Conservation (phyloP, 108 stramenopile genomes). For the Nitzschia sp. region DNA sequence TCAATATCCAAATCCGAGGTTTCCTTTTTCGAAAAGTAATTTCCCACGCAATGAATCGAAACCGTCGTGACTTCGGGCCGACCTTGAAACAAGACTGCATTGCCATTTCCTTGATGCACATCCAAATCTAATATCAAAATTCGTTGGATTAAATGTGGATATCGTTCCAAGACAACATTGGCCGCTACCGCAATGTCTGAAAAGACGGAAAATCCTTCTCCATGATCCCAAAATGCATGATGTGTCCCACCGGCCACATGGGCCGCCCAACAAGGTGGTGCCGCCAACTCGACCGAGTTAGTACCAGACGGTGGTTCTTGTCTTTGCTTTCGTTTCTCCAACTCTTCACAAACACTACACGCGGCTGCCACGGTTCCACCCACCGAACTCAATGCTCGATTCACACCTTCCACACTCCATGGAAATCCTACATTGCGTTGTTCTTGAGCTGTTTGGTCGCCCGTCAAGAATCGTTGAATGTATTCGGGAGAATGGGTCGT, state of each 20-base stretch:
- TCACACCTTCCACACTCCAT: conserved; percentile 80
- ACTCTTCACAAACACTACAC: conserved; percentile 53
- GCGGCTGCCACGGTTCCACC: conserved; percentile 92
- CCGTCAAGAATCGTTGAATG: conserved; percentile 74
- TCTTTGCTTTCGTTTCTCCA: conserved; percentile 3
- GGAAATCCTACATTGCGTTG: conserved; percentile 93
- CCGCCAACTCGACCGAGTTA: too few relatives aligned
- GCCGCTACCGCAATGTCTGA: conserved; percentile 91
- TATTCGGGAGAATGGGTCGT: conserved; percentile 84
- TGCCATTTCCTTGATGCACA: conserved; percentile 95
- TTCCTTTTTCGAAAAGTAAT: conserved; percentile 85
- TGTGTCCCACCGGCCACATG: conserved; percentile 96
- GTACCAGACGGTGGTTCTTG: neutral
- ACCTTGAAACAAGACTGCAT: conserved; percentile 78
- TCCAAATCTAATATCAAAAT: conserved; percentile 90
- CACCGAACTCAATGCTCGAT: conserved; percentile 77
- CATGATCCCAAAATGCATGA: conserved; percentile 89
- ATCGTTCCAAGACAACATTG: conserved; percentile 75
- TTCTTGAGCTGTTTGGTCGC: conserved; percentile 76
- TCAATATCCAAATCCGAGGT: conserved; percentile 82
- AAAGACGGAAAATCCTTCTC: conserved; percentile 95
- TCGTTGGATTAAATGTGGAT: conserved; percentile 45
- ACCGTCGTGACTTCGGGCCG: conserved; percentile 66
- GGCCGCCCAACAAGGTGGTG: conserved; percentile 56
- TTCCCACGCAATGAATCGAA: conserved; percentile 78